Evolutionary conservation across 805 yeast genomes (phyloP).

Genomic region (Sugiyamaella smithiae): DNA sequence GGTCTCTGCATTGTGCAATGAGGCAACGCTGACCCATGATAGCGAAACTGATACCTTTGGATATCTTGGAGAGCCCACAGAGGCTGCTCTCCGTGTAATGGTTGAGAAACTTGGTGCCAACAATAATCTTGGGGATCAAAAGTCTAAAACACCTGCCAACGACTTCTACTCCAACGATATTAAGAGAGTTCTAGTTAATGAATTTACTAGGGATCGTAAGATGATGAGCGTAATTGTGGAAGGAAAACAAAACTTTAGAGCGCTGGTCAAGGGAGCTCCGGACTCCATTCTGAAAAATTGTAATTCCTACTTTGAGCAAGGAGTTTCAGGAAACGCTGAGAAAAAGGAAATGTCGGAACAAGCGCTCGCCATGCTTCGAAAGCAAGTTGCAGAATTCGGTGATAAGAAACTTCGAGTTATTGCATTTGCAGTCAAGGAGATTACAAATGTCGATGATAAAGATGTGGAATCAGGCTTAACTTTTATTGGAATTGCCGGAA

Average conservation of each 20-base stretch:
- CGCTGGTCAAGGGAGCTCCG: conserved; percentile 54
- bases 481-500: conserved; percentile 47
- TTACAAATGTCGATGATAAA: conserved; percentile 11
- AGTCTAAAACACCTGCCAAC: conserved; percentile 17
- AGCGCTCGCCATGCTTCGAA: conserved; percentile 29
- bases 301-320: conserved; percentile 37
- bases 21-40: conserved; percentile 33
- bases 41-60: conserved; percentile 32
- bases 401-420: conserved; percentile 45
- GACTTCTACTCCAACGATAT: conserved; percentile 14
- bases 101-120: conserved; percentile 37
- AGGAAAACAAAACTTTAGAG: conserved; percentile 23
- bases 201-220: conserved; percentile 48
- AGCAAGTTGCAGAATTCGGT: conserved; percentile 41
- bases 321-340: conserved; percentile 31
- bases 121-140: conserved; percentile 11
- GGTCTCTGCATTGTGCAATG: conserved; percentile 43
- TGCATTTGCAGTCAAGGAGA: conserved; percentile 42
- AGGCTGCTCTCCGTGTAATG: conserved; percentile 46
- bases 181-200: conserved; percentile 39
- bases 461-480: conserved; percentile 28
- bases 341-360: background rate
- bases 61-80: conserved; percentile 54
- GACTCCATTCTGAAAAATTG: conserved; percentile 48
- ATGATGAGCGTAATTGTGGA: conserved; percentile 51